Base-by-base conservation (phyloP, 2,329 filamentous ascomycete genomes). In the Trichoderma atroviride region DNA sequence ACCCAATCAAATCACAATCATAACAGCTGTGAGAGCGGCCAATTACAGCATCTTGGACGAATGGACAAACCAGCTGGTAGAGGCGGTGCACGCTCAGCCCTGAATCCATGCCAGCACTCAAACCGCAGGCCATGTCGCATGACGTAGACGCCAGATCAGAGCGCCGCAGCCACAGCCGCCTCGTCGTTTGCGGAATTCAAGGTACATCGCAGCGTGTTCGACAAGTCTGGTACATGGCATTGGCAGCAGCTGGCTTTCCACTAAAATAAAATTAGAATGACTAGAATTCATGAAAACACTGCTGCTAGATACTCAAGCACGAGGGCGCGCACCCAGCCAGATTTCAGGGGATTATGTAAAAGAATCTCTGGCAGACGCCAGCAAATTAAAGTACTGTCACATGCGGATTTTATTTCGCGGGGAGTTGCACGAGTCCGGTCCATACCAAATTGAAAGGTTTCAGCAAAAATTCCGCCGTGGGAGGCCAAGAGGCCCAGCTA, bases 21-120 rank as follows among this genome's bases (percentile, higher is more conserved):
- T 14, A 40, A 29, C 9, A 61, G 27, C 1, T 6, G n/a, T 16
- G 16, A 4, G 13, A 40, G 19, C 37, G 16, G 31, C 61, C 61
- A 64, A 55, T 64, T 55, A 22, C 50, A 37, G 47, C n/a, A 24
- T 24, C 16, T 29, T 35, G 40, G 16, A 50, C 9, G 11, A 16
- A 37, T 11, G 50, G n/a, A 31, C n/a, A 29, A 4, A 4, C 9
- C n/a, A 56, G 55, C 29, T 43, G 29, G 29, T 52, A 67, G 68
- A 63, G 68, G 68, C 52, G 53, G 55, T 59, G 68, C 60, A 47
- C n/a, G 43, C 56, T 63, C 27, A 63, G 64, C 64, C 37, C 55
- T 59, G 64, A 37, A 10, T 50, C 24, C 16, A 31, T 43, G 40
- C 55, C 29, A 27, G 33, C 29, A 58, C n/a, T 31, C 56, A 24